Evolutionary conservation across 1,284 basidiomycete species (phyloP).

Genomic region (Cutaneotrichosporon sp.): DNA sequence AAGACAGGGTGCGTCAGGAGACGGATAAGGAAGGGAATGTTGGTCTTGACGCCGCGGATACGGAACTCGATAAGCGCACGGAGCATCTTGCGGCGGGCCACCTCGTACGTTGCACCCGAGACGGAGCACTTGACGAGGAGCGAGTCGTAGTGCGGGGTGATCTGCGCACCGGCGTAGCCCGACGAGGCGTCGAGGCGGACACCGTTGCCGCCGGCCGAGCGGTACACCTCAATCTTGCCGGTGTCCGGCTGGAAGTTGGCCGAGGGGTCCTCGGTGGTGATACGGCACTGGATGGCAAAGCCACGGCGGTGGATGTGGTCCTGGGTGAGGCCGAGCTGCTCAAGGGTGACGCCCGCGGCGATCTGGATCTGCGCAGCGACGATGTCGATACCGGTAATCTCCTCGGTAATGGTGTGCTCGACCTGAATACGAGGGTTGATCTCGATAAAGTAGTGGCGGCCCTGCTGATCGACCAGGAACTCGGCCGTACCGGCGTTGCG

Average conservation of each 20-base stretch:
- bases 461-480: constrained; percentile 92
- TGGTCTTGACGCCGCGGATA: constrained; percentile 98
- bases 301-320: constrained; percentile 94
- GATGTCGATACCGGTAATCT: constrained; percentile 98
- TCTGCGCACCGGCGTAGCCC: constrained; percentile 98
- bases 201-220: constrained; percentile 97
- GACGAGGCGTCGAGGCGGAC: constrained; percentile 95
- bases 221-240: constrained; percentile 98
- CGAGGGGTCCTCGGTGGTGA: constrained; percentile 97
- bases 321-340: constrained; percentile 94
- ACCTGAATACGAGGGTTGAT: constrained; percentile 98
- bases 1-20: constrained; percentile 97
- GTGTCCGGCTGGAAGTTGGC: constrained; percentile 94
- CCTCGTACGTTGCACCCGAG: constrained; percentile 96
- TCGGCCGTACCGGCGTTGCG: constrained; percentile 96
- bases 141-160: constrained; percentile 98
- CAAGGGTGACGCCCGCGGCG: constrained; percentile 90
- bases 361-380: constrained; percentile 98
- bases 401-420: constrained; percentile 97
- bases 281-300: constrained; percentile 96
- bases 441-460: constrained; percentile 97
- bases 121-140: constrained; percentile 95
- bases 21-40: constrained; percentile 98
- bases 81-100: constrained; percentile 97
- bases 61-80: constrained; percentile 98